Evolutionary conservation across 2,329 filamentous ascomycete genomes (phyloP), one percentile per base, ranked within the genome.

Genomic region (Sporothrix brasiliensis): DNA sequence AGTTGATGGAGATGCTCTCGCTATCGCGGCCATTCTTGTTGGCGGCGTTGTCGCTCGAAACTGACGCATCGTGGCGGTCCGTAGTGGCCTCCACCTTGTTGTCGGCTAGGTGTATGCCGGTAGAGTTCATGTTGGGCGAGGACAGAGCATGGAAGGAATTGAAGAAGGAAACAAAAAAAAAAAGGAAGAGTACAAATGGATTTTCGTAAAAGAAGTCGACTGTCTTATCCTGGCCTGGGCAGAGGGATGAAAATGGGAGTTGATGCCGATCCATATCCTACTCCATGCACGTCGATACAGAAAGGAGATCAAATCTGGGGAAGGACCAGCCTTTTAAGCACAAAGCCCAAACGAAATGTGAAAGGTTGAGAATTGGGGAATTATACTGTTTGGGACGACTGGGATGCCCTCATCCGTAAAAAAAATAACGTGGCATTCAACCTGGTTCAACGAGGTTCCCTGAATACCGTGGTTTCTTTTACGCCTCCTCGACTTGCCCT

Each of bases 1-100:
- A 77, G 63, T 78, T 76, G 70, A 80, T 77, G 7, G 79, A 81
- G 5, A 41, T 52, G 49, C 47, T 49, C 47, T 69, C 68, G 30
- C 56, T 58, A 19, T 68, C 52, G 11, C 10, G 11, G 58, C 14
- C 58, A 21, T 11, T 30, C 27, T 61, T 13, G 39, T 39, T 34
- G 39, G 34, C 34, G 39, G 14, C 27, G 30, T 61, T 44, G n/a
- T 16, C 58, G n/a, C 58, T 61, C n/a, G 58, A 41, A 7, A n/a
- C 9, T 6, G 54, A 61, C 1, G 58, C 39, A 39, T 61, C 58
- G 58, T 61, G 58, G 39, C 27, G 39, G n/a, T 61, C 58, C 58
- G 44, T 61, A n/a, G 39, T 27, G 39, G 58, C 58, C n/a, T 47
- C 58, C n/a, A 14, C 16, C 39, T 61, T 61, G 58, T n/a, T n/a